Conservation (phyloP, 2,329 filamentous ascomycete species). For the Aspergillus ochraceus region DNA sequence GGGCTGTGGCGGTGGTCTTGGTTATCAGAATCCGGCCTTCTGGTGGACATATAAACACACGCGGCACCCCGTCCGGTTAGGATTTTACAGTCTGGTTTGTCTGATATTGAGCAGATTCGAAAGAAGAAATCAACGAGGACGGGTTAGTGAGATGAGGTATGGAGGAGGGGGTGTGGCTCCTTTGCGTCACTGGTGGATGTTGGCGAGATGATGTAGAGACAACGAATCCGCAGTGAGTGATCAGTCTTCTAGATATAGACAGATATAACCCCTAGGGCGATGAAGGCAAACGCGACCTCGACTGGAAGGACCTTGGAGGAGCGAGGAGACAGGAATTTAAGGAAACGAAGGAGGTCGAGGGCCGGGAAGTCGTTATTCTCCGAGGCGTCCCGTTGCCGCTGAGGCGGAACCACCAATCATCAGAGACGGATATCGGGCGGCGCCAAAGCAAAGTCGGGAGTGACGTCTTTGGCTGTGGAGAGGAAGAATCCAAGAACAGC, state of each 20-base stretch:
- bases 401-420: constrained; percentile 16
- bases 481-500: background rate
- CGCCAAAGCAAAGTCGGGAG: constrained; percentile 7
- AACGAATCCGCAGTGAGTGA: background rate
- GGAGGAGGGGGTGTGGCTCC: background rate
- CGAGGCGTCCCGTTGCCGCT: constrained; percentile 17
- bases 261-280: no score
- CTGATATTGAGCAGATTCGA: background rate
- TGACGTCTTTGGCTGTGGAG: constrained; percentile 14
- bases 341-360: constrained; percentile 8
- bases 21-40: background rate
- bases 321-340: background rate
- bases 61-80: background rate
- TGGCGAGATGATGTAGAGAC: background rate
- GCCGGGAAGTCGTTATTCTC: constrained; percentile 6
- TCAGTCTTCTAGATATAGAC: background rate
- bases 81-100: background rate
- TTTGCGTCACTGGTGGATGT: background rate
- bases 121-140: background rate
- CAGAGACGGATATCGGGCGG: constrained; percentile 13
- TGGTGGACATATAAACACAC: background rate
- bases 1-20: background rate
- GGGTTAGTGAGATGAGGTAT: background rate
- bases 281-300: background rate
- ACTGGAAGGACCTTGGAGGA: background rate